phyloP scores from a whole-genome alignment of 345 rosid genomes.

The Eutrema japonicum region DNA sequence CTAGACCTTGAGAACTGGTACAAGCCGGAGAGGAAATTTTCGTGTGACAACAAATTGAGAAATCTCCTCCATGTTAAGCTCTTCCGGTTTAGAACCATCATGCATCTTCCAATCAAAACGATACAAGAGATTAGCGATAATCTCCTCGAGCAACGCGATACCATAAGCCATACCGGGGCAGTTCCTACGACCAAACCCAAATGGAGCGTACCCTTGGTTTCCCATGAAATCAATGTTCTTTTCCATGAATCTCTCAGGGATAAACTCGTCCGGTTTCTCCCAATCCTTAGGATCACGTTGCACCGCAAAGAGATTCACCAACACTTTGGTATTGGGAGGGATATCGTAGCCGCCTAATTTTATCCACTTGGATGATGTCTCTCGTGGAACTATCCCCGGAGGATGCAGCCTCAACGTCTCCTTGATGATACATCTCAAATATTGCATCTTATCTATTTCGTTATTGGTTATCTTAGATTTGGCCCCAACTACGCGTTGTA shows the following conservation, averaged over 20 bases:
- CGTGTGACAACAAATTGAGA: constrained; percentile 37
- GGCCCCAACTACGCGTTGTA: constrained; percentile 33
- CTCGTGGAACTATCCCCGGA: constrained; percentile 33
- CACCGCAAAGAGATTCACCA: constrained; percentile 36
- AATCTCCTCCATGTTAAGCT: constrained; percentile 34
- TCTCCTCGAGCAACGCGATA: constrained; percentile 27
- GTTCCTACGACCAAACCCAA: constrained; percentile 43
- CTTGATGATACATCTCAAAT: constrained; percentile 40
- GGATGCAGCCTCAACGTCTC: constrained; percentile 43
- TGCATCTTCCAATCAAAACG: constrained; percentile 42
- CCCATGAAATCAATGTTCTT: constrained; percentile 38
- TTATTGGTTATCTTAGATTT: constrained; percentile 27
- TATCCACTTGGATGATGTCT: constrained; percentile 25
- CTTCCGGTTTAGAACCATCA: constrained; percentile 31
- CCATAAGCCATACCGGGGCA: constrained; percentile 43
- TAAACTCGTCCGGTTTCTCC: constrained; percentile 42
- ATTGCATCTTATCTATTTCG: constrained; percentile 39
- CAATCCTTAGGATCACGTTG: constrained; percentile 41
- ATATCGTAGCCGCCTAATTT: constrained; percentile 36
- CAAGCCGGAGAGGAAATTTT: constrained; percentile 46
- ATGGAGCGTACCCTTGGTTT: constrained; percentile 38
- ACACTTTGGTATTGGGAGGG: constrained; percentile 38
- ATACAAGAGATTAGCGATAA: constrained; percentile 33
- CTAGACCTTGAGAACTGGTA: constrained; percentile 29
- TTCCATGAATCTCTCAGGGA: constrained; percentile 39